phyloP scores from a whole-genome alignment of 345 rosid species.

The Gossypium sturtianum region DNA sequence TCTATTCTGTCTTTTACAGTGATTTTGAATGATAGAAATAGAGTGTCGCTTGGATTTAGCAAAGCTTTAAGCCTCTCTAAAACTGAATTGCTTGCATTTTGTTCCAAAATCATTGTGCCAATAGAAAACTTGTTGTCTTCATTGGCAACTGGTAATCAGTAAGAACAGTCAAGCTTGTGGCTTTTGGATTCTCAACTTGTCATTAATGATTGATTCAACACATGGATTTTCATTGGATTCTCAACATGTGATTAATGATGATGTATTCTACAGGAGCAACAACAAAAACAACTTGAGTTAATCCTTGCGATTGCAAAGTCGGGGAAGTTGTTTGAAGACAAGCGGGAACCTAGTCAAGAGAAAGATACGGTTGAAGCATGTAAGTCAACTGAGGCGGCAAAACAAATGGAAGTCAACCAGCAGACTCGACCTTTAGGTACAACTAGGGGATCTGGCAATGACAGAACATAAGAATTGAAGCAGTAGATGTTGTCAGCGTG shows the following conservation, averaged over 20 bases:
- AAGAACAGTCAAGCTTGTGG: not conserved
- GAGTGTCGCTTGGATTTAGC: not conserved
- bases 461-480: slow-evolving; percentile 24
- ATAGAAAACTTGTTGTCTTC: not conserved
- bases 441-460: slow-evolving; percentile 26
- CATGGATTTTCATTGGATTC: not conserved
- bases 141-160: not conserved
- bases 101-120: not conserved
- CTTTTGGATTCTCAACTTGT: not conserved
- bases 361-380: slow-evolving; percentile 25
- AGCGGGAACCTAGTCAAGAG: slow-evolving; percentile 23
- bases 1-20: not conserved
- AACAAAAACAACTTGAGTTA: slow-evolving; percentile 78
- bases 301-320: slow-evolving; percentile 70
- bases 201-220: not conserved
- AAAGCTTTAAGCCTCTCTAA: not conserved
- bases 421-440: slow-evolving; percentile 23
- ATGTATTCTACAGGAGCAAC: slow-evolving; percentile 65
- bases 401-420: slow-evolving; percentile 29
- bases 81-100: not conserved
- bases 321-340: slow-evolving; percentile 52
- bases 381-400: slow-evolving; percentile 20
- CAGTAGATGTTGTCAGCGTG: not conserved
- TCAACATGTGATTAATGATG: slow-evolving; percentile 16
- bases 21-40: not conserved